These are phyloP conservation scores for Daedaleopsis nitida DNA, from an alignment of 768 basidiomycete species.

Conservation along the genomic window DNA sequence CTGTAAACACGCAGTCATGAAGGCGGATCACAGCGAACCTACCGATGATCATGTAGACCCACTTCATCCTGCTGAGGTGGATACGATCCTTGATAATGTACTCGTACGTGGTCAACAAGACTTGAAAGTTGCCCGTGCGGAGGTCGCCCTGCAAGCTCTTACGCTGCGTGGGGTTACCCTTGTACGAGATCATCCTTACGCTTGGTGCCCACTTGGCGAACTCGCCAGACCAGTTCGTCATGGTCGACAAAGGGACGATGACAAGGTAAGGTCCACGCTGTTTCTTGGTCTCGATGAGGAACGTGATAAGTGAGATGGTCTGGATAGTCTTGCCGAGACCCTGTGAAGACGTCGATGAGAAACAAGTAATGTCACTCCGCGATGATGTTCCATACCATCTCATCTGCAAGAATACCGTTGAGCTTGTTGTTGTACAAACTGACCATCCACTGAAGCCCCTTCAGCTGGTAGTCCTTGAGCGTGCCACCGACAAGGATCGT, in stretches of 20 bases:
- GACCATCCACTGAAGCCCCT: slow-evolving; percentile 98
- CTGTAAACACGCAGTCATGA: background rate
- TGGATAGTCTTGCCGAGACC: slow-evolving; percentile 97
- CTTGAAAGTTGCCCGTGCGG: slow-evolving; percentile 83
- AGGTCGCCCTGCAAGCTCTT: slow-evolving; percentile 77
- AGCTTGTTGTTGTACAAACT: slow-evolving; percentile 95
- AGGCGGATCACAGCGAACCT: slow-evolving; percentile 24
- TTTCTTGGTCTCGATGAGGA: slow-evolving; percentile 88
- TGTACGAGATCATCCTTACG: slow-evolving; percentile 82
- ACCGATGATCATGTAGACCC: slow-evolving; percentile 98
- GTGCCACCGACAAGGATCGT: slow-evolving; percentile 80
- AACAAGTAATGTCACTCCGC: background rate
- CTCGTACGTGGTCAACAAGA: slow-evolving; percentile 92
- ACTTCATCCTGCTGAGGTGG: slow-evolving; percentile 84
- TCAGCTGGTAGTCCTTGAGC: slow-evolving; percentile 92
- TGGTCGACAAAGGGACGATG: slow-evolving; percentile 92
- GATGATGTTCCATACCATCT: slow-evolving; percentile 61
- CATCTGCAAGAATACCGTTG: slow-evolving; percentile 93
- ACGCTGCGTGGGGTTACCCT: slow-evolving; percentile 86
- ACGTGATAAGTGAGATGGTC: slow-evolving; percentile 92
- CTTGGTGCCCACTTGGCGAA: slow-evolving; percentile 96
- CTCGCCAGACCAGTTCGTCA: slow-evolving; percentile 97
- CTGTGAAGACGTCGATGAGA: slow-evolving; percentile 36
- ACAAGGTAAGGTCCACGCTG: slow-evolving; percentile 95
- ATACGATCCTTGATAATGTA: slow-evolving; percentile 99